Evolutionary conservation across 2,329 filamentous ascomycete genomes (phyloP), one percentile per base, ranked within the genome.

Genomic region (Apiospora marii): DNA sequence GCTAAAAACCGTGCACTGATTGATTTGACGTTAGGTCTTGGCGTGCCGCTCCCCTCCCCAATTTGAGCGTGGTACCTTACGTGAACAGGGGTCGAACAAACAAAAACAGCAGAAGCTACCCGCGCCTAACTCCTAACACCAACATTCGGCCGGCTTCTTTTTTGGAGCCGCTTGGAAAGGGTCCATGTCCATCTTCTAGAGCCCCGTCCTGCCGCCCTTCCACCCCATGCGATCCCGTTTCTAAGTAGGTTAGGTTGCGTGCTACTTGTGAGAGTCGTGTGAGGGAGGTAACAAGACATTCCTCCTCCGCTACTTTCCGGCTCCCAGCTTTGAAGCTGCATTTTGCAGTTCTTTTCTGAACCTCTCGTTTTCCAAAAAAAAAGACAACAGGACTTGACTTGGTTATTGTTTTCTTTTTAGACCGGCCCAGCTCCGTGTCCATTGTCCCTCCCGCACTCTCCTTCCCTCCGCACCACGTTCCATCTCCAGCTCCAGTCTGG

Each of bases 361-460:
- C 22, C 34, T n/a, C 58, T 64, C 58, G 8, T 41, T 64, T 41
- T 41, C 19, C 58, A 19, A 34, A 30, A 34, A 19, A 34, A 30
- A 34, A 34, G 19, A 61, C 30, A 14, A 61, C 13, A 30, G 27
- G 51, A 37, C 51, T 58, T n/a, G 51, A 41, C 34, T 64, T 64
- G 58, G 34, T 34, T 64, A 64, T 64, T 64, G 58, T 64, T 64
- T 64, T 41, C 34, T 64, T 64, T 64, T 34, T 64, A 64, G 58
- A 22, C 58, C 58, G 14, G 58, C 30, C 13, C 34, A 64, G 34
- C 34, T 37, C 58, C 58, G 19, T 64, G 34, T 64, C 41, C n/a
- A 41, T 13, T 41, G 34, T 64, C 34, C 34, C 58, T n/a, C 34
- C 34, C 58, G 13, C 34, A 5, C 58, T 22, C 58, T 1, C 30